Percentiles rank a stretch among this genome's conserved stretches.
phyloP scores from a whole-genome alignment of 352 stramenopile genomes.

The Achlya hypogyna region DNA sequence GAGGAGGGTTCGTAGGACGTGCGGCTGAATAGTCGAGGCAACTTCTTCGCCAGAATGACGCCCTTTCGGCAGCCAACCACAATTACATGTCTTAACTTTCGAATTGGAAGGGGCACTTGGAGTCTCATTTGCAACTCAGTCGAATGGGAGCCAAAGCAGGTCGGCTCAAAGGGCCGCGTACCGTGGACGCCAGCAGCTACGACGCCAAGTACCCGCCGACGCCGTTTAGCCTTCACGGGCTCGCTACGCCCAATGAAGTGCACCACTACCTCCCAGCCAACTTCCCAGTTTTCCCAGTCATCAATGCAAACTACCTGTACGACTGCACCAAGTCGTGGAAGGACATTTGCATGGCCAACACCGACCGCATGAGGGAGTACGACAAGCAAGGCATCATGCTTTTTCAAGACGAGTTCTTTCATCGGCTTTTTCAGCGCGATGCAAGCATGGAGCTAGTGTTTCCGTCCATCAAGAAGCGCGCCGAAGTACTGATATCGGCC shows the following conservation, averaged over 20 bases:
- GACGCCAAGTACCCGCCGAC: slow-evolving; percentile 3
- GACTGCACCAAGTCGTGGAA: slow-evolving; percentile 13
- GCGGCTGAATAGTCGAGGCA: too few relatives aligned
- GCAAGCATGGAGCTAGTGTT: neutral
- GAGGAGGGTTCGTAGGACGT: too few relatives aligned
- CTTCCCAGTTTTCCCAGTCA: neutral
- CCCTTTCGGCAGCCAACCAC: neutral
- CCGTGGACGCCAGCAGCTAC: neutral
- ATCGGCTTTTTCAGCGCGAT: slow-evolving; percentile 15
- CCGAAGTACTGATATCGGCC: slow-evolving; percentile 2
- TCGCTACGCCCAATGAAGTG: slow-evolving; percentile 5
- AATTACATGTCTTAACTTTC: too few relatives aligned
- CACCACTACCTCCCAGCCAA: slow-evolving; percentile 16
- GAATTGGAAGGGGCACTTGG: neutral
- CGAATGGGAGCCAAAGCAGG: slow-evolving; percentile 7
- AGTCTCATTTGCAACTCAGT: neutral
- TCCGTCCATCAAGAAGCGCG: slow-evolving; percentile 12
- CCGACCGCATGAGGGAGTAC: slow-evolving; percentile 14
- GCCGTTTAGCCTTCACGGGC: neutral
- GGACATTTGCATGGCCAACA: slow-evolving; percentile 15
- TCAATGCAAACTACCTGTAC: neutral
- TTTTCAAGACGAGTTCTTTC: slow-evolving; percentile 19
- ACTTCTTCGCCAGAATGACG: neutral
- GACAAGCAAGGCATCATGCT: slow-evolving; percentile 13
- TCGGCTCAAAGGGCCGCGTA: neutral